Percentiles rank a stretch among this genome's conserved stretches.
These are phyloP conservation scores for Butyriboletus loyo DNA, from an alignment of 768 basidiomycete species.

Conservation along the genomic window DNA sequence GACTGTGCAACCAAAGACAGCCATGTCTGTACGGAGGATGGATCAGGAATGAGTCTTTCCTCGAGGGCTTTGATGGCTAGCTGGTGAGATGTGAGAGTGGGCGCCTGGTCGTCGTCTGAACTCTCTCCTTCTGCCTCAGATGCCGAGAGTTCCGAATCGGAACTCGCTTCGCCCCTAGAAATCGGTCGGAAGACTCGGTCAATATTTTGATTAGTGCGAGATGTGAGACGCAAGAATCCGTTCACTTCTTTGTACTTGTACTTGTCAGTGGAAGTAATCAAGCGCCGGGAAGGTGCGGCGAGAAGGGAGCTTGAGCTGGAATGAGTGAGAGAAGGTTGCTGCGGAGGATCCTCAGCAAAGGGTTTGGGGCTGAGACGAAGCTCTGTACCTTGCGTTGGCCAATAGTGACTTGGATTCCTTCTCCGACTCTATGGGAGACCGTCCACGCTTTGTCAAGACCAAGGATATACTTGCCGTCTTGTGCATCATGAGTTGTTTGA, in stretches of 20 bases:
- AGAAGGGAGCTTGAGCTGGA: conserved; percentile 53
- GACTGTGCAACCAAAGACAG: conserved; percentile 60
- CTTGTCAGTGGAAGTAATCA: conserved; percentile 37
- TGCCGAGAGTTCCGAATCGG: conserved; percentile 37
- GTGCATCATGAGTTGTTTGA: conserved; percentile 48
- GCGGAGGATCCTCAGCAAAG: conserved; percentile 5
- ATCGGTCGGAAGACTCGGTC: conserved; percentile 55
- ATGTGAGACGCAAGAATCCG: conserved; percentile 61
- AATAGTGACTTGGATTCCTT: conserved; percentile 58
- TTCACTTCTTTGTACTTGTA: conserved; percentile 61
- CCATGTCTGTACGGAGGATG: conserved; percentile 59
- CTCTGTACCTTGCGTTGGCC: conserved; percentile 42
- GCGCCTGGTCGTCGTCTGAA: conserved; percentile 35
- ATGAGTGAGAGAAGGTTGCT: conserved; percentile 58
- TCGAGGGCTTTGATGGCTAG: conserved; percentile 58
- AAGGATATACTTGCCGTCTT: conserved; percentile 51
- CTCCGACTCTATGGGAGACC: conserved; percentile 51
- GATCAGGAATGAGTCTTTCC: conserved; percentile 46
- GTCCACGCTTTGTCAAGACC: conserved; percentile 54
- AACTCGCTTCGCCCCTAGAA: conserved; percentile 26
- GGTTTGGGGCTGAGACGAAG: conserved; percentile 1
- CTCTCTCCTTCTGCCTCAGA: conserved; percentile 30
- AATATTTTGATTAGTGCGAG: conserved; percentile 31
- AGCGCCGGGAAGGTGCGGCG: conserved; percentile 44
- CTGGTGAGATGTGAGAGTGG: conserved; percentile 52